Base-by-base conservation (phyloP, 139 green algal species). In the Picochlorum costavermella region DNA sequence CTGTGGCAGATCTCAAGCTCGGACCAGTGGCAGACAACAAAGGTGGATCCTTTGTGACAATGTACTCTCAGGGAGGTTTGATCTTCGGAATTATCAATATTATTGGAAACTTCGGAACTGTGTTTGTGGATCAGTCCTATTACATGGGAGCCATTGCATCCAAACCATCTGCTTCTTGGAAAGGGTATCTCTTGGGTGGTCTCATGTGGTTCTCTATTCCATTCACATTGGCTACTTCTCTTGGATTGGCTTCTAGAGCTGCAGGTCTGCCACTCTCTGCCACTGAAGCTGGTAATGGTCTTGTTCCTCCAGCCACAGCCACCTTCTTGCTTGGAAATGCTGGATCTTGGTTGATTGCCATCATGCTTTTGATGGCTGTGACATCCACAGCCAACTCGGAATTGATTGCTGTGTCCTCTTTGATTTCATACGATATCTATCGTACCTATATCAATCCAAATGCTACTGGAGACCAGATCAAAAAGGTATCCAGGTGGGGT, bases 21-120 rank as follows among this genome's bases (percentile, higher is more conserved):
- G 59, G 78, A 59, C 77, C 90, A 2, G 86, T 96, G 0, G 62
- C 30, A 0, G 70, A 84, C 72, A 96, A 96, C 84, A 80, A 81
- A 68, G 77, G 74, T 16, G 90, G 89, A 50, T 89, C 80, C 16
- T 94, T 90, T 74, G 53, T 96, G 9, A 96, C 90, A 75, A 95
- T 96, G 87, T 83, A 91, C 31, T 90, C 76, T 51, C 71, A 84
- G 59, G 80, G 80, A 13, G 90, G 90, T 40, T 50, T 97, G 53
- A 83, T 96, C 73, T 97, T 97, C 50, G 90, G 90, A 30, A 85
- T 97, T 69, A 97, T 97, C 83, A 97, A 97, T 81, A 84, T 96
- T 66, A 87, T 96, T 43, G 89, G 90, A 63, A 92, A 91, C 83
- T 95, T 96, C 64, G 90, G 90, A 60, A 96, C 90, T 2, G 90